A percentile compares a stretch with the other conserved stretches of the same genome.
These are phyloP conservation scores for Leccinum angustisporum DNA, from an alignment of 1,284 basidiomycete genomes.

Conservation along the genomic window DNA sequence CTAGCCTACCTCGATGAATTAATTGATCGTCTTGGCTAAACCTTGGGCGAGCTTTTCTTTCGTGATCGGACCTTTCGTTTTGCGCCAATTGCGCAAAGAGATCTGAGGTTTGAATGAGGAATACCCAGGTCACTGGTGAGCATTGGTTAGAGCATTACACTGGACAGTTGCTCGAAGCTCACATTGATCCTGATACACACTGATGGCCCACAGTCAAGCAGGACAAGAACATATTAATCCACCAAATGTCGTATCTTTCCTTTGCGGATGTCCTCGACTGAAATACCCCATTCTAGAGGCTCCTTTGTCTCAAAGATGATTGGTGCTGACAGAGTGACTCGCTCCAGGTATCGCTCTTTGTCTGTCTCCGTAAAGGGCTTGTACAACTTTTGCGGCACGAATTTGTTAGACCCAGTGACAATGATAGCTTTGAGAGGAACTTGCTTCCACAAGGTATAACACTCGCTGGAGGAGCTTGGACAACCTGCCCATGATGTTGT, in stretches of 20 bases:
- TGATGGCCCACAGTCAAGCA: constrained; percentile 64
- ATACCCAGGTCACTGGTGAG: constrained; percentile 69
- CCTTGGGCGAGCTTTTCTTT: constrained; percentile 58
- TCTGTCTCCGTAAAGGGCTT: constrained; percentile 69
- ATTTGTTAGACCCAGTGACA: constrained; percentile 36
- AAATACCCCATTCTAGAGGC: constrained; percentile 56
- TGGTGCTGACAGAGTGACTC: constrained; percentile 54
- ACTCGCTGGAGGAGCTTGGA: constrained; percentile 15
- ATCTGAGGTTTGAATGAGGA: constrained; percentile 67
- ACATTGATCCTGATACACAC: constrained; percentile 62
- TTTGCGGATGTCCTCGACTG: constrained; percentile 48
- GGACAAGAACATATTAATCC: constrained; percentile 55
- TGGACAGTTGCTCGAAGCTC: constrained; percentile 39
- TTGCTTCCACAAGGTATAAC: constrained; percentile 16
- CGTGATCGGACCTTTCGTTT: constrained; percentile 65
- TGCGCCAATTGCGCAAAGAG: constrained; percentile 69
- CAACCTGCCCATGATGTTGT: constrained; percentile 2
- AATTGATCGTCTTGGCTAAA: constrained; percentile 54
- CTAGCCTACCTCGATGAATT: constrained; percentile 48
- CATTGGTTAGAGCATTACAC: background rate
- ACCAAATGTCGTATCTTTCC: constrained; percentile 40
- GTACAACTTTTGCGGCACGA: constrained; percentile 65
- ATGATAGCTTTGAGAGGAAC: constrained; percentile 16
- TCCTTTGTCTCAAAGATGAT: constrained; percentile 57
- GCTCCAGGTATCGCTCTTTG: constrained; percentile 66